A percentile compares a stretch with the other conserved stretches of the same genome.
Evolutionary conservation across 768 basidiomycete genomes (phyloP).

Genomic region (Auricularia sp.): DNA sequence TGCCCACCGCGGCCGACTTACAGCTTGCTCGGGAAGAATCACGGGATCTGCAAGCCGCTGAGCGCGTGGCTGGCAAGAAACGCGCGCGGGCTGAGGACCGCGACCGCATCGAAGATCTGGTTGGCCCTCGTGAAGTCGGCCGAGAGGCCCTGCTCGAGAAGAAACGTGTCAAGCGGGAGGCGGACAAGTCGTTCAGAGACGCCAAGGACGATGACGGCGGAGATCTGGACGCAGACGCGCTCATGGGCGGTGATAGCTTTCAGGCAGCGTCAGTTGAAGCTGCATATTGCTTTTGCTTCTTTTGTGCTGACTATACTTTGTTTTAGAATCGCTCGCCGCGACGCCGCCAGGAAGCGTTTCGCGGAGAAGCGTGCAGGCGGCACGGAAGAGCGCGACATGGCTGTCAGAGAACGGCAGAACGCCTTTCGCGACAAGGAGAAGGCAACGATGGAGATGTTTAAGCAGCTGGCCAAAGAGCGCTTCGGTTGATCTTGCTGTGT

Average conservation of each 20-base stretch:
- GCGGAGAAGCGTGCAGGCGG: constrained; percentile 34
- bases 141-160: constrained; percentile 82
- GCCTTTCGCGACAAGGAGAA: constrained; percentile 72
- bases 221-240: constrained; percentile 67
- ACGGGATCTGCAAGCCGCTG: constrained; percentile 41
- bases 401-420: constrained; percentile 48
- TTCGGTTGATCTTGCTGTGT: constrained; percentile 46
- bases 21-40: constrained; percentile 57
- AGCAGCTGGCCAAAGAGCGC: constrained; percentile 77
- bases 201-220: constrained; percentile 63
- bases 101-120: constrained; percentile 64
- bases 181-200: constrained; percentile 61
- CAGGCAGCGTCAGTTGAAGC: constrained; percentile 47
- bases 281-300: not conserved
- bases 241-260: constrained; percentile 80
- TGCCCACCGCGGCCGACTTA: constrained; percentile 62
- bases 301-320: not conserved
- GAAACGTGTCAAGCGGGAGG: constrained; percentile 63
- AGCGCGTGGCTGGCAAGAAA: constrained; percentile 53
- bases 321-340: constrained; percentile 59
- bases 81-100: constrained; percentile 55
- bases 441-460: constrained; percentile 96
- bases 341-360: constrained; percentile 56
- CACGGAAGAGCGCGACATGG: constrained; percentile 20
- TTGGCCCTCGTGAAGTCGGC: constrained; percentile 73